A percentile compares a stretch with the other conserved stretches of the same genome.
Evolutionary conservation across 805 yeast species (phyloP).

Genomic region (Myxozyma lipomycoides): DNA sequence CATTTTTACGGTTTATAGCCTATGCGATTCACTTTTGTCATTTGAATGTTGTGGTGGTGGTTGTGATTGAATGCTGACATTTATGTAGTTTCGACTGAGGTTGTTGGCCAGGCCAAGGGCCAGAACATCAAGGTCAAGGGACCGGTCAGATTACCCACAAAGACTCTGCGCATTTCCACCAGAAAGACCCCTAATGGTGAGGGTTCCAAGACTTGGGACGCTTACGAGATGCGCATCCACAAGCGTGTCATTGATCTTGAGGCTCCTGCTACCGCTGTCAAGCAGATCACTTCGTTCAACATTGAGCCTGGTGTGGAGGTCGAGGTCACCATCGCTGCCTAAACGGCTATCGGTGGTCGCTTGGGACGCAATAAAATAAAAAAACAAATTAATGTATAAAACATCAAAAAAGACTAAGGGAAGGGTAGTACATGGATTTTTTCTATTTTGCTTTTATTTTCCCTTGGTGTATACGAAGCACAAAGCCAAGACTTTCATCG

Average conservation of each 20-base stretch:
- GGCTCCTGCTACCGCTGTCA: constrained; percentile 91
- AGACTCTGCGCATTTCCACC: constrained; percentile 96
- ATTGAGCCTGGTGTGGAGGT: constrained; percentile 99
- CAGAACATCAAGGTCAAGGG: constrained; percentile 90
- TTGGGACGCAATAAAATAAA: constrained; percentile 3
- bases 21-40: too few relatives aligned
- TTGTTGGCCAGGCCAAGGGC: constrained; percentile 80
- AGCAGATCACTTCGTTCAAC: constrained; percentile 95
- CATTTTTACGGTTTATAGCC: too few relatives aligned
- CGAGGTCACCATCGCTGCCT: constrained; percentile 31
- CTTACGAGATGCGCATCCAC: constrained; percentile 99
- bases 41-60: too few relatives aligned
- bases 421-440: neutral
- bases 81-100: constrained; percentile 70
- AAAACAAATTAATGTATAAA: neutral
- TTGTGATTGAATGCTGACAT: too few relatives aligned
- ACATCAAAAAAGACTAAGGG: neutral
- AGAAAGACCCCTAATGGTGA: constrained; percentile 99
- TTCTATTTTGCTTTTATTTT: neutral
- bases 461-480: constrained; percentile 1
- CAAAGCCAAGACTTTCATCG: constrained; percentile 3
- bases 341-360: too few relatives aligned
- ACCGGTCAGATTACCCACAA: constrained; percentile 99
- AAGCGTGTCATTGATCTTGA: constrained; percentile 98
- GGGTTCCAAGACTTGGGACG: constrained; percentile 99